Conservation (phyloP, 768 basidiomycete genomes). For the Agrocybe chaxingu region DNA sequence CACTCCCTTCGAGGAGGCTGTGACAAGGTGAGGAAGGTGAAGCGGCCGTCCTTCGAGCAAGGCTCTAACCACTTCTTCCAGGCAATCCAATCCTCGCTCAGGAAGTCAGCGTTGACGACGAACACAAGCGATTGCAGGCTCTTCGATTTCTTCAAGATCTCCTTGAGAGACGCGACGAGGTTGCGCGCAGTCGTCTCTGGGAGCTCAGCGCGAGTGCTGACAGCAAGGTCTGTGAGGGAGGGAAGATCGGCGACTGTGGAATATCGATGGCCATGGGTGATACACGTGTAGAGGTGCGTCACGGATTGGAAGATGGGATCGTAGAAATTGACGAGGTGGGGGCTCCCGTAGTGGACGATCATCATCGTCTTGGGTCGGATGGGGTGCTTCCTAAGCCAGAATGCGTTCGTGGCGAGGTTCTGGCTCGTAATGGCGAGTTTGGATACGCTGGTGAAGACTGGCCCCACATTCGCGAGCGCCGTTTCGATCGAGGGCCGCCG, state of each 20-base stretch:
- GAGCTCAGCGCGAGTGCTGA: conserved; percentile 24
- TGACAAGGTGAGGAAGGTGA: conserved; percentile 20
- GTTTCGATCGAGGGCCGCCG: conserved; percentile 30
- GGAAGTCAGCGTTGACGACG: conserved; percentile 7
- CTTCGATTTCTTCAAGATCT: conserved; percentile 14
- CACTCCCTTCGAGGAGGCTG: conserved; percentile 20
- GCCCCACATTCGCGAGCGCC: conserved; percentile 28
- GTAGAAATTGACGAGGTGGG: conserved; percentile 29
- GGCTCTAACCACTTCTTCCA: conserved; percentile 14
- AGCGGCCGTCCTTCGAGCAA: conserved; percentile 18
- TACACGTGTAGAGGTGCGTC: conserved; percentile 32
- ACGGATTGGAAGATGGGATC: conserved; percentile 31
- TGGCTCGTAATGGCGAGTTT: conserved; percentile 31
- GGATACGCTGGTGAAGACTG: conserved; percentile 25
- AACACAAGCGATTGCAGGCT: conserved; percentile 17
- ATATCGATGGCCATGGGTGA: conserved; percentile 25
- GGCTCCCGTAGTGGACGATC: conserved; percentile 31
- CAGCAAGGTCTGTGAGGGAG: conserved; percentile 30
- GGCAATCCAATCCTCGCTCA: conserved; percentile 2
- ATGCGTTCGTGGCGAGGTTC: conserved; percentile 29
- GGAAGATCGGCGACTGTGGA: conserved; percentile 30
- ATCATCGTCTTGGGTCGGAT: conserved; percentile 26
- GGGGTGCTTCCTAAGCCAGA: conserved; percentile 30
- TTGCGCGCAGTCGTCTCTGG: conserved; percentile 13
- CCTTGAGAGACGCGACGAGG: conserved; percentile 12